A percentile compares a stretch with the other conserved stretches of the same genome.
Conservation (phyloP, 2,329 filamentous ascomycete genomes). For the Cercospora sojina region DNA sequence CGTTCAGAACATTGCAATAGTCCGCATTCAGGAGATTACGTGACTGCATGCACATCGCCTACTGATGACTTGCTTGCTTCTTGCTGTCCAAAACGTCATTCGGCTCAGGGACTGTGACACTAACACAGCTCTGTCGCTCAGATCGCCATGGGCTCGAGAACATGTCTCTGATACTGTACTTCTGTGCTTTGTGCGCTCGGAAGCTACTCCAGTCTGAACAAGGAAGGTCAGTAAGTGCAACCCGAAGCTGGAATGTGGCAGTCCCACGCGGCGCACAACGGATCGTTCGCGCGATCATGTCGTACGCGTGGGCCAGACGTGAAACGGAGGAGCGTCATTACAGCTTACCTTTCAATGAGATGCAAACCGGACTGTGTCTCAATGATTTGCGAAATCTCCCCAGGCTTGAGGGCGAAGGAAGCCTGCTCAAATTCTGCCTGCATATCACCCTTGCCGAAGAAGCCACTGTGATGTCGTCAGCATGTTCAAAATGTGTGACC, state of each 20-base stretch:
- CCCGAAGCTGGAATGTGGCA: slow-evolving; percentile 13
- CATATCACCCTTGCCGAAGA: slow-evolving; percentile 94
- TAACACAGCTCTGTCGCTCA: not conserved
- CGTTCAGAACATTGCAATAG: not conserved
- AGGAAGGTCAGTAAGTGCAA: slow-evolving; percentile 24
- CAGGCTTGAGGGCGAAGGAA: slow-evolving; percentile 82
- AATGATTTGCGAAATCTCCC: slow-evolving; percentile 81
- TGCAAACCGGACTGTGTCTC: slow-evolving; percentile 93
- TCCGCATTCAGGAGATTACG: not conserved
- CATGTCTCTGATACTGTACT: not conserved
- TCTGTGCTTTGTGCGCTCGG: not conserved
- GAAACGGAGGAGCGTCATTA: not conserved
- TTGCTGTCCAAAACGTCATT: not conserved
- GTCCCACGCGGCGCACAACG: slow-evolving; percentile 14
- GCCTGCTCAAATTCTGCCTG: slow-evolving; percentile 98
- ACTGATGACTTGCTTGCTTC: not conserved
- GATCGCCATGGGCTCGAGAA: not conserved
- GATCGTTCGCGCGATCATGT: not conserved
- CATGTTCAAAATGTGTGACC: slow-evolving; percentile 13
- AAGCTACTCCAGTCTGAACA: slow-evolving; percentile 27
- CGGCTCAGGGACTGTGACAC: not conserved
- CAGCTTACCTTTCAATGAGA: slow-evolving; percentile 82
- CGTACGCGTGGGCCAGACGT: not conserved
- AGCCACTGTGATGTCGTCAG: slow-evolving; percentile 59
- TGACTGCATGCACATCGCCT: slow-evolving; percentile 2